Evolutionary conservation across 169 alveolate species (phyloP).

Genomic region (Plasmodium relictum): DNA sequence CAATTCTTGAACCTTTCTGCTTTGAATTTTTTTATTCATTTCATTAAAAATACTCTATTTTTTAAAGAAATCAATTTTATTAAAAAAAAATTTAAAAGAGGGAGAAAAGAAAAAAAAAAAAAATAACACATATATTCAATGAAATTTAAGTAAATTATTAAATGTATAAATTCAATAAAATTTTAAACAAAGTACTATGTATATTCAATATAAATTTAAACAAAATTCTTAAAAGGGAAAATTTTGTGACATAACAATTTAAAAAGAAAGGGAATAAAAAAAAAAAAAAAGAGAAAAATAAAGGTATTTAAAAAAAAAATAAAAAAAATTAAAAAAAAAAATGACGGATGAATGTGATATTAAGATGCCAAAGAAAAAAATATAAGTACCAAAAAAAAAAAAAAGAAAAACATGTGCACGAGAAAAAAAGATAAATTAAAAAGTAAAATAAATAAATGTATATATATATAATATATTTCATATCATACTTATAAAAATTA

Average conservation of each 20-base stretch:
- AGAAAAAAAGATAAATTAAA: neutral
- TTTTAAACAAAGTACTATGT: neutral
- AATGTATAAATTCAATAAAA: slow-evolving; percentile 6
- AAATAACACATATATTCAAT: neutral
- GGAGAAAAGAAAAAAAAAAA: slow-evolving; percentile 11
- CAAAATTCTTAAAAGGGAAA: neutral
- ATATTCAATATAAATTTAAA: neutral
- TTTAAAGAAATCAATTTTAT: slow-evolving; percentile 9
- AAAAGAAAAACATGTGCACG: too few relatives aligned
- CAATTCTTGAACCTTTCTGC: slow-evolving; percentile 37
- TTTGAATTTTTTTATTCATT: slow-evolving; percentile 67
- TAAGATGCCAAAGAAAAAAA: too few relatives aligned
- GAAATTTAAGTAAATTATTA: neutral
- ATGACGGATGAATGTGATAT: too few relatives aligned
- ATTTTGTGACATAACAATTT: neutral
- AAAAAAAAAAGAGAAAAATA: neutral
- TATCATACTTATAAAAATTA: neutral
- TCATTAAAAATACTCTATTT: neutral
- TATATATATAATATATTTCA: neutral
- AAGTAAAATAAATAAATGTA: neutral
- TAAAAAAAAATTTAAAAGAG: slow-evolving; percentile 8
- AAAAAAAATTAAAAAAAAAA: neutral
- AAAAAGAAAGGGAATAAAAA: neutral
- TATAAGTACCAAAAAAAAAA: too few relatives aligned
- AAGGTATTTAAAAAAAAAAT: neutral